Conservation (phyloP, 1,284 basidiomycete genomes). For the Cyathus pygmaeus region DNA sequence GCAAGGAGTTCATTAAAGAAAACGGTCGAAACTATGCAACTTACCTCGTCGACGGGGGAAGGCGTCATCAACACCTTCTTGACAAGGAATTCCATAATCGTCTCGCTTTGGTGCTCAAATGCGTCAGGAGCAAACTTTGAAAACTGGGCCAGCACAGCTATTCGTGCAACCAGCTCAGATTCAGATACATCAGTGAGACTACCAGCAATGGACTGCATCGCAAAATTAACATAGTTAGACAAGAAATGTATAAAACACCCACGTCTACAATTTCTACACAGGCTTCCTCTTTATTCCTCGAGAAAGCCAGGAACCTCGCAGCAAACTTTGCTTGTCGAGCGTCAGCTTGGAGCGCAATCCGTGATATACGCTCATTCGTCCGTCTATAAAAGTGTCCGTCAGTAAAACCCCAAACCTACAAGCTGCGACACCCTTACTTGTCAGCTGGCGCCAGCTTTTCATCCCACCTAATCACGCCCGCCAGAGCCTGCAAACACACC, state of each 20-base stretch:
- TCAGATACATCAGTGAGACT: constrained; percentile 61
- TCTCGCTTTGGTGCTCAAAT: constrained; percentile 82
- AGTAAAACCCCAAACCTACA: constrained; percentile 2
- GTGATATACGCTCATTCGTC: constrained; percentile 72
- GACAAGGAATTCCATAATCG: constrained; percentile 77
- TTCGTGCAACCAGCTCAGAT: constrained; percentile 70
- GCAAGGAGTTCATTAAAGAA: constrained; percentile 14
- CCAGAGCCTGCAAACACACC: constrained; percentile 79
- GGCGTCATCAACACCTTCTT: constrained; percentile 77
- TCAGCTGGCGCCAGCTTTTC: constrained; percentile 67
- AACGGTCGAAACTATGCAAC: constrained; percentile 40
- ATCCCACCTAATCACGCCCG: constrained; percentile 72
- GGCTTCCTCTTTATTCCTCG: constrained; percentile 61
- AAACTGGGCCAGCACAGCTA: constrained; percentile 81
- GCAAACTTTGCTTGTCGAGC: constrained; percentile 88
- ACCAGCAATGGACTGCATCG: constrained; percentile 64
- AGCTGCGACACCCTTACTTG: constrained; percentile 59
- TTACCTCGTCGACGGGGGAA: constrained; percentile 51
- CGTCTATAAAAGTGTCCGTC: constrained; percentile 51
- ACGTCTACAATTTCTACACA: constrained; percentile 75
- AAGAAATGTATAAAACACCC: too few relatives aligned
- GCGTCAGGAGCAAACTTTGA: constrained; percentile 74
- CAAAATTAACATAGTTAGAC: too few relatives aligned
- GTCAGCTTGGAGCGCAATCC: constrained; percentile 71
- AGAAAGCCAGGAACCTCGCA: constrained; percentile 77